These are phyloP conservation scores for Neostapfia colusana DNA, from an alignment of 176 grass and related monocot species.

Conservation along the genomic window DNA sequence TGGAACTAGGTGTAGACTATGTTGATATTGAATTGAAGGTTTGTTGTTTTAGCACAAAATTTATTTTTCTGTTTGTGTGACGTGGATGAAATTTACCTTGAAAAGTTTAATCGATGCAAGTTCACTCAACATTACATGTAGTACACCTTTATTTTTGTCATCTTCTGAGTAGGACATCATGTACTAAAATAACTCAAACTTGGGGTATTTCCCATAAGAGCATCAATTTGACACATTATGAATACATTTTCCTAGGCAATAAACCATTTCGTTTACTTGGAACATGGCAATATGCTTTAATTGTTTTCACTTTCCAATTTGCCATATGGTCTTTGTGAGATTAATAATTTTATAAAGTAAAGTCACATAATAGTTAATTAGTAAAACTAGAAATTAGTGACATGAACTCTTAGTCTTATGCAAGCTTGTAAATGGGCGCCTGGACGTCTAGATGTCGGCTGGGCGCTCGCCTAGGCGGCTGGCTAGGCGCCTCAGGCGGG, in stretches of 20 bases:
- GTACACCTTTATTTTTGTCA: not conserved
- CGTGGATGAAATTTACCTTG: not conserved
- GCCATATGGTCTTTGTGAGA: conserved; percentile 9
- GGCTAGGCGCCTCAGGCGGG: no score
- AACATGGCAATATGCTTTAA: not conserved
- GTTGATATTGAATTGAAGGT: conserved; percentile 99
- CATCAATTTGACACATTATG: no score
- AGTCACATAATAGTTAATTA: no score
- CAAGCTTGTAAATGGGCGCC: no score
- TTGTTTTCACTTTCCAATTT: not conserved
- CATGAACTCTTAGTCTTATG: no score
- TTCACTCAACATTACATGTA: not conserved
- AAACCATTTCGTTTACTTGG: no score
- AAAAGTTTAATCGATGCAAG: not conserved
- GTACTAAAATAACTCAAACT: not conserved
- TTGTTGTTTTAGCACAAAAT: conserved; percentile 37
- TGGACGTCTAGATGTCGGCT: no score
- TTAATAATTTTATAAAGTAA: no score
- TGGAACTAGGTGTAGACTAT: conserved; percentile 94
- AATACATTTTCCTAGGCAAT: no score
- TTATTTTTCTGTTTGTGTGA: conserved; percentile 17
- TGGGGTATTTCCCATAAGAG: no score
- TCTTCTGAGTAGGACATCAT: not conserved
- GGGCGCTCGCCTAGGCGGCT: no score
- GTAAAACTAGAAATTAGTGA: no score